Conservation (phyloP, 352 stramenopile genomes). For the Phytophthora colocasiae region DNA sequence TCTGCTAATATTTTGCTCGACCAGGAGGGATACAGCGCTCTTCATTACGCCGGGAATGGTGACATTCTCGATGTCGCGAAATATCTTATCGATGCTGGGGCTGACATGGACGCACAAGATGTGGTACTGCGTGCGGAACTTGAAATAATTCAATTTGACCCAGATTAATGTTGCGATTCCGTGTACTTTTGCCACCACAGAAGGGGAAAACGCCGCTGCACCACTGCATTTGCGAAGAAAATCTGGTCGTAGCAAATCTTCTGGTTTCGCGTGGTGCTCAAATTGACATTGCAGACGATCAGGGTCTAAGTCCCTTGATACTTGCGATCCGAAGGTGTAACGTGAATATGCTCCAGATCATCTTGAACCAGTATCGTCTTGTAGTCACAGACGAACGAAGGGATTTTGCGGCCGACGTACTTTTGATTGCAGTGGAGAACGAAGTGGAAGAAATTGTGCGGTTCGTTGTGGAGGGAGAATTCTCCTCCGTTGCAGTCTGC, state of each 20-base stretch:
- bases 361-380: slow-evolving; percentile 36
- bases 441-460: slow-evolving; percentile 16
- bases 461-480: slow-evolving; percentile 29
- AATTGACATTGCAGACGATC: slow-evolving; percentile 18
- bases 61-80: slow-evolving; percentile 24
- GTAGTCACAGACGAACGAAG: slow-evolving; percentile 21
- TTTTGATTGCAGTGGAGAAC: slow-evolving; percentile 13
- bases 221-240: slow-evolving; percentile 25
- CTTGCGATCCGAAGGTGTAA: slow-evolving; percentile 9
- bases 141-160: too few species aligned
- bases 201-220: slow-evolving; percentile 33
- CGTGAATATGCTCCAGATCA: slow-evolving; percentile 29
- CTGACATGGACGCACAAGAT: slow-evolving; percentile 16
- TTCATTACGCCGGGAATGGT: slow-evolving; percentile 27
- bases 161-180: neutral
- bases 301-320: slow-evolving; percentile 14
- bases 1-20: neutral
- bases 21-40: slow-evolving; percentile 22
- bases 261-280: slow-evolving; percentile 23
- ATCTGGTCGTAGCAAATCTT: slow-evolving; percentile 21
- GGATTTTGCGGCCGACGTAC: slow-evolving; percentile 17
- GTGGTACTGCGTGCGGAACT: slow-evolving; percentile 1
- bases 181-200: slow-evolving; percentile 3
- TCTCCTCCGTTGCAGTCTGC: slow-evolving; percentile 7
- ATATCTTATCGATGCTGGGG: slow-evolving; percentile 15